Conservation (phyloP, 768 basidiomycete genomes). For the Tylopilus cervinicoccineus region DNA sequence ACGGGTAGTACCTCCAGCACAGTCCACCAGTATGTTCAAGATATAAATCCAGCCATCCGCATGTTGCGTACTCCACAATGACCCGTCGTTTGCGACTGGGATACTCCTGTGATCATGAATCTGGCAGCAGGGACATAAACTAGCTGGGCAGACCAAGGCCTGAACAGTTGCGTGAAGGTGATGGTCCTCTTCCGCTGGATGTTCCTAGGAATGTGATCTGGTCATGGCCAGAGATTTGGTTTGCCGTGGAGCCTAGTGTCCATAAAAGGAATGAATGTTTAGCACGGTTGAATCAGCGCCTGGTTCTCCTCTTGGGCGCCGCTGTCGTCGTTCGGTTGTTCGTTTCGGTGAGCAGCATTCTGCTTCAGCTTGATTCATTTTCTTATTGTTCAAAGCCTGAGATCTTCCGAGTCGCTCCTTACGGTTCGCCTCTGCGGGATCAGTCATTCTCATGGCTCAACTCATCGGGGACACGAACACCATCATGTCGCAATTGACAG, state of each 20-base stretch:
- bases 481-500: constrained; percentile 15
- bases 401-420: constrained; percentile 17
- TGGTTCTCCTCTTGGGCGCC: constrained; percentile 9
- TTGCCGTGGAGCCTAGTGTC: too few relatives aligned
- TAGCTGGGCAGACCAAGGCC: constrained; percentile 39
- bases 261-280: constrained; percentile 20
- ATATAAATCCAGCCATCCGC: constrained; percentile 1
- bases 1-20: constrained; percentile 74
- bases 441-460: constrained; percentile 10
- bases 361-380: background rate
- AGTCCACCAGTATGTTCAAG: constrained; percentile 63
- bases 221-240: constrained; percentile 31
- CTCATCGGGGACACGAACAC: constrained; percentile 9
- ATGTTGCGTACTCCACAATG: constrained; percentile 60
- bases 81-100: constrained; percentile 53
- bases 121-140: background rate
- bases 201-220: constrained; percentile 72
- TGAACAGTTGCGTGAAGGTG: constrained; percentile 70
- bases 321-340: constrained; percentile 1
- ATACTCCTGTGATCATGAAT: constrained; percentile 3
- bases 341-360: constrained; percentile 12
- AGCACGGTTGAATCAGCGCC: constrained; percentile 20
- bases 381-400: background rate
- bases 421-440: background rate
- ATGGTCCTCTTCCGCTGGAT: constrained; percentile 72